phyloP scores from a whole-genome alignment of 345 rosid genomes.

The Sisymbrium irio region DNA sequence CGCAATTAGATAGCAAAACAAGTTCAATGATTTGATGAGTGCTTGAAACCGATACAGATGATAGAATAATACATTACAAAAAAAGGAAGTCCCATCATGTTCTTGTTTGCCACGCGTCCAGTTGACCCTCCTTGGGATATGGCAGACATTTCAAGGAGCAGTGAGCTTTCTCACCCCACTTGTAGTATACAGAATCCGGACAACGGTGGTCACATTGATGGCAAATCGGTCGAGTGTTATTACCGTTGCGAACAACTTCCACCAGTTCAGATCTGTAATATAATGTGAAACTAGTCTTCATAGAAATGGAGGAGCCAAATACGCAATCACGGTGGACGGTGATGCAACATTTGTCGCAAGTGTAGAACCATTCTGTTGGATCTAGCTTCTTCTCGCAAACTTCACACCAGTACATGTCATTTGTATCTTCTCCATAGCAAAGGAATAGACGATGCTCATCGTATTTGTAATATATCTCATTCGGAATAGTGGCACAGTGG shows the following conservation, averaged over 20 bases:
- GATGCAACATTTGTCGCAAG: not conserved
- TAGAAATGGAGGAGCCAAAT: not conserved
- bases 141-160: too few species aligned
- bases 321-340: not conserved
- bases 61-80: not conserved
- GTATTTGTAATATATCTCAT: not conserved
- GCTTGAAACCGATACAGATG: not conserved
- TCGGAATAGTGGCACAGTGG: not conserved
- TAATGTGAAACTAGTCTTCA: not conserved
- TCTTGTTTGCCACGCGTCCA: too few species aligned
- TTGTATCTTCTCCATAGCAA: not conserved
- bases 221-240: not conserved
- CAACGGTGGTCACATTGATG: not conserved
- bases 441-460: not conserved
- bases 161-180: too few species aligned
- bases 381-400: not conserved
- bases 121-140: too few species aligned
- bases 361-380: not conserved
- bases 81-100: not conserved
- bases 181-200: too few species aligned
- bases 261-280: not conserved
- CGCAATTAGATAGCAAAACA: slow-evolving; percentile 10
- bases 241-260: not conserved
- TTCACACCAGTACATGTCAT: not conserved
- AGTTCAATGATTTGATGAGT: not conserved